Evolutionary conservation across 306 rosid genomes (phyloP).

Genomic region (Castanea mollissima): DNA sequence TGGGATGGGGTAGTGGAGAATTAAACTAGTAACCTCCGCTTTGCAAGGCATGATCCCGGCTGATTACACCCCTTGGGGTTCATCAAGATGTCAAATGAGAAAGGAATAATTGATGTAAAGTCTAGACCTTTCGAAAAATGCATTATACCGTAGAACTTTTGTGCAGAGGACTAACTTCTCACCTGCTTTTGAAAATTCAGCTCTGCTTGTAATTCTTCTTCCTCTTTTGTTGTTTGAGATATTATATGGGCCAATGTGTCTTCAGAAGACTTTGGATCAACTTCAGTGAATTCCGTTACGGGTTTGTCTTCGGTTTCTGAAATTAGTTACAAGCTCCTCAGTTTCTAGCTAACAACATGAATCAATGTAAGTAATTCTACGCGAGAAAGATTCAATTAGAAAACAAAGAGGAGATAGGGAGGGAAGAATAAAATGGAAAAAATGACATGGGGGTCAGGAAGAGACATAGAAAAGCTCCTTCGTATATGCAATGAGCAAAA

Average conservation of each 20-base stretch:
- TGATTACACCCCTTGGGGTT: background rate
- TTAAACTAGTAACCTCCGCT: background rate
- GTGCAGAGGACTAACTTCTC: slow-evolving; percentile 22
- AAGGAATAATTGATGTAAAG: background rate
- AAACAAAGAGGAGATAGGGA: background rate
- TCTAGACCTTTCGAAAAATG: slow-evolving; percentile 3
- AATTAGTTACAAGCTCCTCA: slow-evolving; percentile 24
- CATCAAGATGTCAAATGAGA: background rate
- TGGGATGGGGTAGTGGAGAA: no score
- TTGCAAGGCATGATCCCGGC: background rate
- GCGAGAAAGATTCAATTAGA: background rate
- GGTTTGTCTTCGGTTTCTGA: slow-evolving; percentile 31
- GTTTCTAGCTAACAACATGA: slow-evolving; percentile 15
- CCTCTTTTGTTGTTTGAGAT: slow-evolving; percentile 46
- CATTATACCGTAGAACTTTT: background rate
- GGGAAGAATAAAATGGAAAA: slow-evolving; percentile 5
- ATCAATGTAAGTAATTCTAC: background rate
- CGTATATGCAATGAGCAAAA: background rate
- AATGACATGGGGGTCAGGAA: background rate
- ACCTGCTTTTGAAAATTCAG: slow-evolving; percentile 49
- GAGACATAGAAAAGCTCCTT: background rate
- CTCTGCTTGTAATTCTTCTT: slow-evolving; percentile 48
- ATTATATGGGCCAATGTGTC: slow-evolving; percentile 39
- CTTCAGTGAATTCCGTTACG: slow-evolving; percentile 35
- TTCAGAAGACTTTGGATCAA: slow-evolving; percentile 35